Base-by-base conservation (phyloP, 1,139 yeast species). In the Candida neerlandica region DNA sequence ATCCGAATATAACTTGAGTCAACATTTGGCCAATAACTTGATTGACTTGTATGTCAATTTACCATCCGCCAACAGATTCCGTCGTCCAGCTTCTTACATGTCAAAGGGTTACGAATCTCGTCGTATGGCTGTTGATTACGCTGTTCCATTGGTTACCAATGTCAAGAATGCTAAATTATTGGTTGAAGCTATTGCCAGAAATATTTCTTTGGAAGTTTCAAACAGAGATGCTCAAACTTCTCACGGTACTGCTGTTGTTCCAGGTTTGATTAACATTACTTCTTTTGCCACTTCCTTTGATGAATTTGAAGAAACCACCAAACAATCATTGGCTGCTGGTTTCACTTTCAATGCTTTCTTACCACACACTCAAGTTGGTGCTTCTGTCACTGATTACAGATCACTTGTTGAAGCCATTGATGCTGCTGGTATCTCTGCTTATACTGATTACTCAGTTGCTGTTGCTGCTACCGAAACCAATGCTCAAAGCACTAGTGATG, bases 71-170 rank as follows among this genome's bases (percentile, higher is more conserved):
- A 95, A 95, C 80, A 82, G 97, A 69, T 94, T 90, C 85, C 89
- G 99, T 71, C 91, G 99, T 75, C 99, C 99, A 54, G 97, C 99
- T 49, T 89, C 94, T 54, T 95, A 94, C 74, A 91, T 94, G 82
- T 89, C 97, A 34, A 91, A 89, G 77, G 99, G 99, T 70, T 95
- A 95, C 80, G 86, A 85, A 73, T 89, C 98, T 49, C 96, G 99
- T 81, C 95, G 99, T 80, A 89, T 95, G 98, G 99, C 99, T 59
- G 98, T 95, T 58, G 99, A 95, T 72, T 95, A 89, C 69, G 92
- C 97, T 48, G 89, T 95, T 67, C 99, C 99, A 47, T 81, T 95
- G 70, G 97, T 95, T 47, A 94, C 99, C 58, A 95, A 95, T 67
- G 99, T 94, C 60, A 95, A 95, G 76, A 86, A 94, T 77, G 99